Base-by-base conservation (phyloP, 306 rosid genomes). In the Pueraria montana region DNA sequence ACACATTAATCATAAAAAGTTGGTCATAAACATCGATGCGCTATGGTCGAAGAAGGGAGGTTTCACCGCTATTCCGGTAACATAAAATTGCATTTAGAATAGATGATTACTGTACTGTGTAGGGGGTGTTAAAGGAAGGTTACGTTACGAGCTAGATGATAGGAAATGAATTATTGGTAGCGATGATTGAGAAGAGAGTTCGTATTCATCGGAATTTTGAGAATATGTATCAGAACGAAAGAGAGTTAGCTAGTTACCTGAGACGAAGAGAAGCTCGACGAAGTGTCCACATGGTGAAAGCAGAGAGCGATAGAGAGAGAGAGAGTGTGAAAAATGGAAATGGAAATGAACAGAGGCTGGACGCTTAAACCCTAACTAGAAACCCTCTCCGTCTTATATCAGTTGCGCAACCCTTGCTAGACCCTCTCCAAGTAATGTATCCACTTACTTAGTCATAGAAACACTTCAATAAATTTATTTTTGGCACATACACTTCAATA, bases 211-310 rank as follows among this genome's bases (percentile, higher is more conserved):
- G 7, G 2, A 40, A 38, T 23, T 13, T 38, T 38, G 0, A 18
- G 20, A 20, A n/a, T 9, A 1, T n/a, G 23, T 18, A 6, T 50
- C 2, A 2, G 45, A 77, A 32, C 7, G 61, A 43, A 43, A 43
- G 50, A 1, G 42, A 34, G 0, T 12, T 4, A 11, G 53, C 3
- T 5, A 8, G 59, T 48, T 77, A 92, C 97, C 97, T 85, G 83
- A 87, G 80, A 43, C 89, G 80, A 88, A 84, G 20, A 64, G 90
- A 85, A 80, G 91, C 87, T 18, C 92, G 92, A 84, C 91, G 93
- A 72, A 90, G 90, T 83, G 97, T 87, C 93, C 90, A 92, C 97
- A 90, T 92, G 83, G 30, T 52, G 42, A 21, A 48, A 40, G 10
- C 70, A 43, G 46, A 53, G 20, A 14, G 5, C 0, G 8, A 59